Evolutionary conservation across 495 filamentous ascomycete genomes (phyloP).

Genomic region (Xylona heveae): DNA sequence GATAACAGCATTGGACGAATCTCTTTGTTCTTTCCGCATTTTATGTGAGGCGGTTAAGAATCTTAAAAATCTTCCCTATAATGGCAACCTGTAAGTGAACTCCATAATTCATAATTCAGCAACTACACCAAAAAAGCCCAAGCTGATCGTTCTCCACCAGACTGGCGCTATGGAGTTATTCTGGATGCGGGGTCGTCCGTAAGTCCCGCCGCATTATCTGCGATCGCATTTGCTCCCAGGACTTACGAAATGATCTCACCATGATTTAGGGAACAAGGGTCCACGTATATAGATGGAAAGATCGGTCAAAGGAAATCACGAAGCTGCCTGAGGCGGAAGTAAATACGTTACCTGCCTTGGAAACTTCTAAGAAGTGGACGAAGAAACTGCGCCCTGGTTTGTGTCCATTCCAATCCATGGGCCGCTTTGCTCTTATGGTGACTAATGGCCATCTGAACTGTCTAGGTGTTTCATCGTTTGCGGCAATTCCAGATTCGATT

Average conservation of each 20-base stretch:
- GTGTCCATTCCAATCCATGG: conserved; percentile 3
- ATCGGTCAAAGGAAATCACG: conserved; percentile 43
- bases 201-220: background rate
- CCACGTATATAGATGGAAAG: conserved; percentile 83
- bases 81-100: no score
- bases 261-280: conserved; percentile 66
- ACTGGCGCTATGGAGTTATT: conserved; percentile 6
- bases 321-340: conserved; percentile 36
- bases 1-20: no score
- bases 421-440: background rate
- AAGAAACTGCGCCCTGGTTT: conserved; percentile 78
- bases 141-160: no score
- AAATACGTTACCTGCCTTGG: conserved; percentile 50
- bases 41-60: no score
- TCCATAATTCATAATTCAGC: no score
- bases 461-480: conserved; percentile 71
- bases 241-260: conserved; percentile 6
- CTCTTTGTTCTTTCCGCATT: no score
- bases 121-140: no score
- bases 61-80: no score
- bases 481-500: conserved; percentile 48
- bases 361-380: conserved; percentile 71
- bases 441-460: background rate
- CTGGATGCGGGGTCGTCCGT: conserved; percentile 6
- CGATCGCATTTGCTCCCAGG: background rate